Percentiles rank a stretch among this genome's conserved stretches.
These are phyloP conservation scores for Alternaria sp. DNA, from an alignment of 2,329 filamentous ascomycete genomes.

Conservation along the genomic window DNA sequence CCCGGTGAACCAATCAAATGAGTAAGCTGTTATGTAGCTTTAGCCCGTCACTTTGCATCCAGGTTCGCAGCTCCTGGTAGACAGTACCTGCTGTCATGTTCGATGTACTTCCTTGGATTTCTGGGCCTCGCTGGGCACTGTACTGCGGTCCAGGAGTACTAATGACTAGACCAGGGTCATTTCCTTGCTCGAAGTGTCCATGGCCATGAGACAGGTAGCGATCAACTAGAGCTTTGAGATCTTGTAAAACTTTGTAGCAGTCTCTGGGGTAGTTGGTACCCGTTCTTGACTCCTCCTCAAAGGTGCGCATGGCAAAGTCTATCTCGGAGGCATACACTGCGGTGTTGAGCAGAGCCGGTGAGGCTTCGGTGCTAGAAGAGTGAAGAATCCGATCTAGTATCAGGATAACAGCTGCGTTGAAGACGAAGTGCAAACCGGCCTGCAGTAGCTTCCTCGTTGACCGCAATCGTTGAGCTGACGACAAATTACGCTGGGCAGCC, in stretches of 20 bases:
- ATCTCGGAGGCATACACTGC: slow-evolving; percentile 20
- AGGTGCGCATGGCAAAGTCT: slow-evolving; percentile 33
- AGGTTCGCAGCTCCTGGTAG: slow-evolving; percentile 27
- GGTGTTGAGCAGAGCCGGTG: not conserved
- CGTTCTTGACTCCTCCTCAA: slow-evolving; percentile 32
- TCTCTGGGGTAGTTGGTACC: slow-evolving; percentile 38
- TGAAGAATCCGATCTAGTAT: slow-evolving; percentile 33
- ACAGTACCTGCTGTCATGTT: slow-evolving; percentile 9
- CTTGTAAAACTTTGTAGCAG: slow-evolving; percentile 35
- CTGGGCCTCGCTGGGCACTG: not conserved
- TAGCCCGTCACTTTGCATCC: slow-evolving; percentile 29
- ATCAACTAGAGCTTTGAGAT: slow-evolving; percentile 32
- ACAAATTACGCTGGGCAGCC: slow-evolving; percentile 33
- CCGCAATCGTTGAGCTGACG: slow-evolving; percentile 25
- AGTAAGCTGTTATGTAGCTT: slow-evolving; percentile 24
- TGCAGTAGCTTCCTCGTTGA: slow-evolving; percentile 29
- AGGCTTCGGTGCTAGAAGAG: not conserved
- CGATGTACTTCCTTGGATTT: slow-evolving; percentile 1
- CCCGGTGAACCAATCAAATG: slow-evolving; percentile 16
- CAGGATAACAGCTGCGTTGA: slow-evolving; percentile 39
- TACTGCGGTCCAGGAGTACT: not conserved
- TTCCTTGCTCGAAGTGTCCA: slow-evolving; percentile 2
- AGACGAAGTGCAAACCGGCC: slow-evolving; percentile 38
- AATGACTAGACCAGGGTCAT: slow-evolving; percentile 1
- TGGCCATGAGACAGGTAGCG: slow-evolving; percentile 23